A percentile compares a stretch with the other conserved stretches of the same genome.
These are phyloP conservation scores for Talaromyces sp. DNA, from an alignment of 2,329 filamentous ascomycete genomes.

Conservation along the genomic window DNA sequence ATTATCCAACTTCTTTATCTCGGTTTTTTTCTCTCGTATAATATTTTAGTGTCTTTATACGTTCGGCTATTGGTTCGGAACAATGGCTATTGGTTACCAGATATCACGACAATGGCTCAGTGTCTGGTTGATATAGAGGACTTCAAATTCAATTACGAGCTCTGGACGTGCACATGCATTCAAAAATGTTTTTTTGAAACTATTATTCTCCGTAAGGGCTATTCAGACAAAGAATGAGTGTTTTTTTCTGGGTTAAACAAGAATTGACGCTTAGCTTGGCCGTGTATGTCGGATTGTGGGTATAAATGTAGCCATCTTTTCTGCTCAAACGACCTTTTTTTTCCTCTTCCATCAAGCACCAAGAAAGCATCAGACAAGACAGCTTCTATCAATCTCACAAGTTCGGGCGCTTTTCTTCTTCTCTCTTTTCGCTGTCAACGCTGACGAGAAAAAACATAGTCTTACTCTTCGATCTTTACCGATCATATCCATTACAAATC, in stretches of 20 bases:
- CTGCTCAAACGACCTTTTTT: neutral
- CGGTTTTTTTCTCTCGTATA: neutral
- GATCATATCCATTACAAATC: neutral
- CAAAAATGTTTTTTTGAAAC: too few species aligned
- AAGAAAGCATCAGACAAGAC: neutral
- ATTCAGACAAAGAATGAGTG: neutral
- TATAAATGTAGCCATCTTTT: neutral
- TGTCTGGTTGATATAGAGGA: too few species aligned
- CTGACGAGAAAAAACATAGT: neutral
- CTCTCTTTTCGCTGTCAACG: neutral
- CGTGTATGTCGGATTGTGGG: neutral
- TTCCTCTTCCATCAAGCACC: neutral
- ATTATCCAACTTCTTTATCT: neutral
- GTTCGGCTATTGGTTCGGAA: neutral
- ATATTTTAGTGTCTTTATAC: too few species aligned
- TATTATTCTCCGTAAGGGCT: neutral
- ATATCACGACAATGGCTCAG: neutral
- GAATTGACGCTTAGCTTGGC: neutral
- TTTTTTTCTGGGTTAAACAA: neutral
- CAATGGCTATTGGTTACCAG: neutral
- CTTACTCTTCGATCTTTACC: neutral
- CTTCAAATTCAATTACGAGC: neutral
- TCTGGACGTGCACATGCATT: neutral
- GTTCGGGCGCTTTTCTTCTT: neutral
- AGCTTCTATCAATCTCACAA: neutral